phyloP scores from a whole-genome alignment of 2,329 filamentous ascomycete genomes.

The Alternaria viburni region DNA sequence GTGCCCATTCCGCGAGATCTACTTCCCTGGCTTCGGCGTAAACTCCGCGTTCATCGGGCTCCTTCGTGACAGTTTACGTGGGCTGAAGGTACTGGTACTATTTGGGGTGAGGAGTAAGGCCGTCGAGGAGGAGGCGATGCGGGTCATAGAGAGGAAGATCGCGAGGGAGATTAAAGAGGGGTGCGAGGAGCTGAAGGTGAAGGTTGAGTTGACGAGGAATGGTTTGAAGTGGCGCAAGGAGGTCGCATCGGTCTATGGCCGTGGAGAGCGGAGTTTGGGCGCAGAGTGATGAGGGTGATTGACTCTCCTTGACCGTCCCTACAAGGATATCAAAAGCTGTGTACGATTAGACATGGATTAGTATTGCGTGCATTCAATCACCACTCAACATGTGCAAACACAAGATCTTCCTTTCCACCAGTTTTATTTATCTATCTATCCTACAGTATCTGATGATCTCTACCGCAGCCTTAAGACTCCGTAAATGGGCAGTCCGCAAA shows the following conservation, averaged over 20 bases:
- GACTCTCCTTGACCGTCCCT: not conserved
- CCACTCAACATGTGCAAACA: not conserved
- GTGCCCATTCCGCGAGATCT: not conserved
- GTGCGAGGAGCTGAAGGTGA: not conserved
- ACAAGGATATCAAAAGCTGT: not conserved
- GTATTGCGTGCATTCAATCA: not conserved
- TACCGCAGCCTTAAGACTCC: slow-evolving; percentile 34
- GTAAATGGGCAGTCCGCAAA: slow-evolving; percentile 6
- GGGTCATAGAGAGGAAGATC: not conserved
- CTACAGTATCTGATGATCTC: slow-evolving; percentile 46
- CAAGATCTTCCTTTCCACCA: slow-evolving; percentile 2
- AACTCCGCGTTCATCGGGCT: not conserved
- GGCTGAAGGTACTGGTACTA: not conserved
- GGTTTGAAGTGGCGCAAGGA: not conserved
- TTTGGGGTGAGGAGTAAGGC: not conserved
- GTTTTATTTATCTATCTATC: slow-evolving; percentile 23
- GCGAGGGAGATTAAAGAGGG: not conserved
- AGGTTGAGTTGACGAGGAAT: not conserved
- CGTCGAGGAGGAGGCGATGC: not conserved
- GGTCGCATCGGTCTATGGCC: not conserved
- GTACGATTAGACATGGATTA: not conserved
- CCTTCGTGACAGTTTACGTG: not conserved
- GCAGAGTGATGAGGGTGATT: not conserved
- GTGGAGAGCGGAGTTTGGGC: not conserved
- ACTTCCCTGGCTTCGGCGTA: not conserved